Evolutionary conservation across 176 grass and related monocot species (phyloP).

Genomic region (Eragrostis nindensis): DNA sequence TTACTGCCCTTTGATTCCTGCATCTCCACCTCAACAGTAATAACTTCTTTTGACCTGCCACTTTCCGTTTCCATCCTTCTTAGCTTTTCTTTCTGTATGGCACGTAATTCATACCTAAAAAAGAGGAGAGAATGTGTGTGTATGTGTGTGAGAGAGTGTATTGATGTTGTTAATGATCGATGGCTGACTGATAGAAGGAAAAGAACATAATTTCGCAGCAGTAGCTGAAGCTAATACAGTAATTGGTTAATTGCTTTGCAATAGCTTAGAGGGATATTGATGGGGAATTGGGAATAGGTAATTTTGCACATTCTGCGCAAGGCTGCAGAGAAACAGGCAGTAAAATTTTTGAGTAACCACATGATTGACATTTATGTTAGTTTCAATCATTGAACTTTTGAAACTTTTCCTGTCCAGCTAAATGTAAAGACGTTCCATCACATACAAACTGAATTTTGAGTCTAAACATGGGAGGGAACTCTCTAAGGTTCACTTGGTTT

Average conservation of each 20-base stretch:
- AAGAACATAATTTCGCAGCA: neutral
- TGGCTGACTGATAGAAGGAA: neutral
- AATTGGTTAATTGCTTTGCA: slow-evolving; percentile 16
- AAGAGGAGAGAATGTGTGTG: slow-evolving; percentile 27
- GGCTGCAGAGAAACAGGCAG: neutral
- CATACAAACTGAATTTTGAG: neutral
- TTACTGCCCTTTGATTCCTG: slow-evolving; percentile 62
- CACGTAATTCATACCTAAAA: slow-evolving; percentile 73
- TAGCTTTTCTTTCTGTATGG: slow-evolving; percentile 76
- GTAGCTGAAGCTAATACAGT: slow-evolving; percentile 9
- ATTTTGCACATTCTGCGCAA: neutral
- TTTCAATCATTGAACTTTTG: neutral
- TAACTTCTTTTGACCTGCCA: slow-evolving; percentile 46
- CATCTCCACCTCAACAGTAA: slow-evolving; percentile 91
- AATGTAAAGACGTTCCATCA: neutral
- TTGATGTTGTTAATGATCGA: neutral
- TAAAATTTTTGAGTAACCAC: neutral
- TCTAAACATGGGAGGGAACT: neutral
- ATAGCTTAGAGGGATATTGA: neutral
- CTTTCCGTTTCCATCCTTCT: slow-evolving; percentile 63
- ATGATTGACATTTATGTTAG: neutral
- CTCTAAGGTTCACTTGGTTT: neutral
- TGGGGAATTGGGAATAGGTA: no score
- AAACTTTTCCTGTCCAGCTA: neutral
- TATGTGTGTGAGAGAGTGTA: no score